These are phyloP conservation scores for Sporisorium sorghi DNA, from an alignment of 1,284 basidiomycete species.

Conservation along the genomic window DNA sequence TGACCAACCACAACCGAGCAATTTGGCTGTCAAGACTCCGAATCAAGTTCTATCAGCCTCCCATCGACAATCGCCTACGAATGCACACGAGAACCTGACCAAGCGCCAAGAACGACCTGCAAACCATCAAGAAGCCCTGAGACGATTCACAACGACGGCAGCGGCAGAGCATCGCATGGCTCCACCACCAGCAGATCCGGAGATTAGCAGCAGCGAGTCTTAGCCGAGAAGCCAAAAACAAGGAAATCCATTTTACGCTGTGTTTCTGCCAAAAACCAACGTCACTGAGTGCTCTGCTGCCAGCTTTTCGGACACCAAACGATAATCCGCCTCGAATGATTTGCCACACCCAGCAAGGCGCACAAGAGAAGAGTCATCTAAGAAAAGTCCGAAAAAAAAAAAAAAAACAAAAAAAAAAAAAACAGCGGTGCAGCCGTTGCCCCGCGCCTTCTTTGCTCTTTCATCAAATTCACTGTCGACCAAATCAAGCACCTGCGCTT, in stretches of 20 bases:
- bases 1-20: slow-evolving; percentile 25
- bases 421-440: too few relatives aligned
- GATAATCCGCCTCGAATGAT: slow-evolving; percentile 12
- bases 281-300: slow-evolving; percentile 8
- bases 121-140: background rate
- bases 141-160: background rate
- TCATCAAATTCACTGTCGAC: background rate
- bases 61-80: background rate
- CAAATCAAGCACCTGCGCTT: background rate
- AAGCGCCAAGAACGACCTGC: background rate
- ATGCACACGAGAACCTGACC: background rate
- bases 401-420: background rate
- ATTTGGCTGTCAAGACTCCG: slow-evolving; percentile 23
- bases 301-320: slow-evolving; percentile 1
- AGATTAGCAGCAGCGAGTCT: slow-evolving; percentile 8
- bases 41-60: background rate
- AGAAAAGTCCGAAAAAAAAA: background rate
- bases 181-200: background rate
- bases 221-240: slow-evolving; percentile 1
- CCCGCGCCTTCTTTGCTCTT: background rate
- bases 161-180: background rate
- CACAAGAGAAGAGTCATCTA: too few relatives aligned
- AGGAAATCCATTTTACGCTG: background rate
- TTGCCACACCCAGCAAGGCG: slow-evolving; percentile 3
- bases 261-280: background rate